Base-by-base conservation (phyloP, 1,284 basidiomycete species). In the Ceratobasidium sp. region DNA sequence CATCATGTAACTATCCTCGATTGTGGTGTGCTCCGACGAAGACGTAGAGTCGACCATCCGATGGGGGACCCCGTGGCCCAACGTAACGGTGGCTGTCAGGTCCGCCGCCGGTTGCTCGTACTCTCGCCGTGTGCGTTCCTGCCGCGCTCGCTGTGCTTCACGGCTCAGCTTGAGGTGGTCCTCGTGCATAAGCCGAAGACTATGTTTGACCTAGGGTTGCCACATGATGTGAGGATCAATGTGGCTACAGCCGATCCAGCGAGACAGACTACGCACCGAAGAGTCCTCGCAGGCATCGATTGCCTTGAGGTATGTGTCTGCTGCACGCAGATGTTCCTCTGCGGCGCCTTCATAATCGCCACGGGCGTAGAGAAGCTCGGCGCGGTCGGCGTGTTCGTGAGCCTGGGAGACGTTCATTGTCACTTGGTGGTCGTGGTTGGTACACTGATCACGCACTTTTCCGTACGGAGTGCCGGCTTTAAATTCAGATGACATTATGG, bases 1-100 rank as follows among this genome's bases (percentile, higher is more conserved):
- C 1, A 94, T 84, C 92, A 94, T 92, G 78, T 93, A 94, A 0
- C 92, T 92, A 79, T 94, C 92, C 69, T 93, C 92, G 0, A 92
- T 90, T 0, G 89, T 87, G 74, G 46, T 81, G 79, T 7, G 79
- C 76, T 79, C 81, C 1, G 80, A 82, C n/a, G 81, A 65, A 77
- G 85, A 88, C 74, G 90, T 87, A 0, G 89, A 73, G 88, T 65
- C 76, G 77, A 29, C 78, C 76, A 34, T 80, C 76, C 22, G 81
- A 77, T 29, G 76, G 73, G 56, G 76, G 74, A 31, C 78, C 8
- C 24, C 51, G 62, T 68, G 77, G 19, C 68, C 79, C 73, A 66
- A 75, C 74, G 58, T 78, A 16, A 65, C 71, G 74, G 74, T 77
- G 43, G 51, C 76, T 9, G 74, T 66, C 76, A 29, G 76, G 69